These are phyloP conservation scores for Trametes pubescens DNA, from an alignment of 1,284 basidiomycete species.

Conservation along the genomic window DNA sequence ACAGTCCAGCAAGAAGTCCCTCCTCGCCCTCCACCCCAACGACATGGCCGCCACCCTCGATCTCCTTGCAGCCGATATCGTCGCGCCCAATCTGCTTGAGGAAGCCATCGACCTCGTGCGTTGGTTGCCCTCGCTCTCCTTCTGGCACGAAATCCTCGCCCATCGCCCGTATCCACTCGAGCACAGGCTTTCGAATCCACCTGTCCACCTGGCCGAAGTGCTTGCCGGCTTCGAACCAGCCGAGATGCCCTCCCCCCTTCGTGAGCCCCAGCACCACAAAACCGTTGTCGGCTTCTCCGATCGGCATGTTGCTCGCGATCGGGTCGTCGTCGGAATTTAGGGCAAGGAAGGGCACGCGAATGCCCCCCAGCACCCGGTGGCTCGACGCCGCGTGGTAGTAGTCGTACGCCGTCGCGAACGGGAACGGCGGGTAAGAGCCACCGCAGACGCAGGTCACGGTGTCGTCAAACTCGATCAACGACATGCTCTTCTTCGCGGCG, in stretches of 20 bases:
- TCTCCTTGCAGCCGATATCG: slow-evolving; percentile 56
- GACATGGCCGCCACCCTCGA: slow-evolving; percentile 49
- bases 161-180: slow-evolving; percentile 77
- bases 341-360: slow-evolving; percentile 79
- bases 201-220: slow-evolving; percentile 56
- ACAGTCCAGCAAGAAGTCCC: slow-evolving; percentile 54
- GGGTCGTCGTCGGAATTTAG: slow-evolving; percentile 95
- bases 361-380: slow-evolving; percentile 60
- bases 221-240: slow-evolving; percentile 84
- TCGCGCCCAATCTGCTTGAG: slow-evolving; percentile 62
- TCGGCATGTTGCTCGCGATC: slow-evolving; percentile 72
- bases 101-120: slow-evolving; percentile 62
- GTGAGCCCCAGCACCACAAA: slow-evolving; percentile 82
- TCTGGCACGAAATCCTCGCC: slow-evolving; percentile 59
- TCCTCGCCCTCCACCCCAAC: slow-evolving; percentile 47
- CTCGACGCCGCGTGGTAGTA: slow-evolving; percentile 85
- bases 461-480: slow-evolving; percentile 69
- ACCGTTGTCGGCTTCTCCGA: slow-evolving; percentile 63
- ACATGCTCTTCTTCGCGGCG: slow-evolving; percentile 58
- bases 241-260: slow-evolving; percentile 88
- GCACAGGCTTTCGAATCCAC: slow-evolving; percentile 77
- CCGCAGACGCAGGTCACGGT: slow-evolving; percentile 79
- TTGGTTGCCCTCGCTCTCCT: slow-evolving; percentile 43
- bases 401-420: slow-evolving; percentile 76
- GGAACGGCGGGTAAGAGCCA: slow-evolving; percentile 82